A percentile compares a stretch with the other conserved stretches of the same genome.
phyloP scores from a whole-genome alignment of 805 yeast genomes.

The Sugiyamaella boreocaroliniensis region DNA sequence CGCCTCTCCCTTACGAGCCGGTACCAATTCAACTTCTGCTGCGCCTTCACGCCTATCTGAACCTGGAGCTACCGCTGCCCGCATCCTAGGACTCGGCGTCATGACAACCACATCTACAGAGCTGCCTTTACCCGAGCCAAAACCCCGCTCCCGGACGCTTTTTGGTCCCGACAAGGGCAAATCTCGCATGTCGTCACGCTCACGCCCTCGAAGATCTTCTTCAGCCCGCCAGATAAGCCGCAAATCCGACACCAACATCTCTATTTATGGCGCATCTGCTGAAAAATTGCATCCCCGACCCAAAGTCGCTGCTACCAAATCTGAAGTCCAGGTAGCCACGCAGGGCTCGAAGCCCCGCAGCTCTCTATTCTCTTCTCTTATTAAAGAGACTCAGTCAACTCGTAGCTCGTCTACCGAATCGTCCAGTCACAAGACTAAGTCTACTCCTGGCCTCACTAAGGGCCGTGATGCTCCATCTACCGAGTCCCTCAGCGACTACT shows the following conservation, averaged over 20 bases:
- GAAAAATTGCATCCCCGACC: not conserved
- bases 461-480: not conserved
- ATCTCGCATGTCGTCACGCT: not conserved
- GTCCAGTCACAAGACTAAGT: not conserved
- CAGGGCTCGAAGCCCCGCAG: not conserved
- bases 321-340: not conserved
- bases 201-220: not conserved
- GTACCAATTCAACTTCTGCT: no score
- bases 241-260: not conserved
- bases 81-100: not conserved
- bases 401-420: not conserved
- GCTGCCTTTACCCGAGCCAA: not conserved
- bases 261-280: not conserved
- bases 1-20: not conserved
- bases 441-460: not conserved
- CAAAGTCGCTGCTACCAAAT: not conserved
- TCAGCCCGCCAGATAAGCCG: not conserved
- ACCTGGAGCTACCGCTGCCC: not conserved
- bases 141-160: not conserved
- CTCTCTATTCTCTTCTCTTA: not conserved
- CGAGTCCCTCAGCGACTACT: not conserved
- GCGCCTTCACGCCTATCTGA: not conserved
- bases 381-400: not conserved
- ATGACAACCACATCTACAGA: not conserved
- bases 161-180: not conserved